phyloP scores from a whole-genome alignment of 2,329 filamentous ascomycete species.

The Nakataea oryzae region DNA sequence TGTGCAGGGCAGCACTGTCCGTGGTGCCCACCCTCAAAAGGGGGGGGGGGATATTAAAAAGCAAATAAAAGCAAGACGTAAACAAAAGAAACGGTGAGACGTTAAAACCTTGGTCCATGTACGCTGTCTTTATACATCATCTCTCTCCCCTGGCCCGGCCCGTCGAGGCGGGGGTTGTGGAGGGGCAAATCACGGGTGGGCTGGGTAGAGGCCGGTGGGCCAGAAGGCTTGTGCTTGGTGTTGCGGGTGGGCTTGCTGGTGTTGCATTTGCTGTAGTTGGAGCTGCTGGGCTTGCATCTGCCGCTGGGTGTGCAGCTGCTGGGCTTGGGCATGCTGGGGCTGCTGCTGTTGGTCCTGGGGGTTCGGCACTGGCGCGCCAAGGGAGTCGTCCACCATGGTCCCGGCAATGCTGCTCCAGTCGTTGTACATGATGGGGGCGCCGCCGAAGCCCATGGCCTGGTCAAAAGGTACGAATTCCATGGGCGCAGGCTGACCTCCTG shows the following conservation, averaged over 20 bases:
- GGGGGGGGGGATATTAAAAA: not conserved
- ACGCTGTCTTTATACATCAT: not conserved
- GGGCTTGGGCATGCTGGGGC: no score
- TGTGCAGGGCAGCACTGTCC: not conserved
- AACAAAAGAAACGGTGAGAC: not conserved
- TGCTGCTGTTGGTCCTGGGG: not conserved
- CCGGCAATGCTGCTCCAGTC: not conserved
- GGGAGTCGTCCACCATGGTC: not conserved
- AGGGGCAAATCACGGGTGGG: not conserved
- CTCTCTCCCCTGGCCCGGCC: not conserved
- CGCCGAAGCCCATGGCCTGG: not conserved
- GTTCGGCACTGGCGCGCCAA: not conserved
- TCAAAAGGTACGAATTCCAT: conserved; percentile 1
- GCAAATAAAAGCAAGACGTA: not conserved
- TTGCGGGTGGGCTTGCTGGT: not conserved
- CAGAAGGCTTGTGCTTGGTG: not conserved
- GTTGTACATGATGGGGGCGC: not conserved
- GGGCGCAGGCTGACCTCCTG: not conserved
- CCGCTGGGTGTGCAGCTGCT: not conserved
- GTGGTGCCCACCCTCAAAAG: not conserved
- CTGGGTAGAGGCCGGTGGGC: not conserved
- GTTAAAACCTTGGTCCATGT: not conserved
- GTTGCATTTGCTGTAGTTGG: not conserved
- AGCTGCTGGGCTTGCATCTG: not conserved
- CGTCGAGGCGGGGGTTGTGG: no score